phyloP scores from a whole-genome alignment of 2,329 filamentous ascomycete genomes.

The Torrubiellomyces zombiae region DNA sequence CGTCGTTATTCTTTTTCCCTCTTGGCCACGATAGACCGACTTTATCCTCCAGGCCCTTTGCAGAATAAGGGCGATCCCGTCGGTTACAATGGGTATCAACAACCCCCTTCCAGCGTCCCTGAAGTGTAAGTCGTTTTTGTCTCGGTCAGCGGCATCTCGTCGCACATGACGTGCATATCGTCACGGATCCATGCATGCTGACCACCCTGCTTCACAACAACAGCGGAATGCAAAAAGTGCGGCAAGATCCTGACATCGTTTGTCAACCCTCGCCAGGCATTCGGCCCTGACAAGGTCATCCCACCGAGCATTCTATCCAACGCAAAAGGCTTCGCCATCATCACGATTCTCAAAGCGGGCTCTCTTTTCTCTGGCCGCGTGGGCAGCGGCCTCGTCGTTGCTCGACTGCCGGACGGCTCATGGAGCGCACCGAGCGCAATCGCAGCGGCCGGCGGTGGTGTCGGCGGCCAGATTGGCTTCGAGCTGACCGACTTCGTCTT shows the following conservation, averaged over 20 bases:
- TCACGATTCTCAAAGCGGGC: slow-evolving; percentile 75
- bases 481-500: slow-evolving; percentile 93
- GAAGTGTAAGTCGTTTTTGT: slow-evolving; percentile 50
- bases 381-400: slow-evolving; percentile 68
- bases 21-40: too few species aligned
- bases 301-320: slow-evolving; percentile 76
- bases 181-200: slow-evolving; percentile 1
- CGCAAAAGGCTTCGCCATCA: slow-evolving; percentile 79
- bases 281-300: slow-evolving; percentile 94
- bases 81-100: slow-evolving; percentile 43
- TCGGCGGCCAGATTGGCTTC: slow-evolving; percentile 75
- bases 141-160: slow-evolving; percentile 1
- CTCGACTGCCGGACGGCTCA: slow-evolving; percentile 56
- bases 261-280: slow-evolving; percentile 80
- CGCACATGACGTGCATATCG: background rate
- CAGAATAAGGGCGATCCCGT: too few species aligned
- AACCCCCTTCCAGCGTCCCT: slow-evolving; percentile 51
- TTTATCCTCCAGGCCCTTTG: too few species aligned
- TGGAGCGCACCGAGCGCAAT: slow-evolving; percentile 77
- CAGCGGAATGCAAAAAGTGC: slow-evolving; percentile 95
- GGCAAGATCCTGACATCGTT: slow-evolving; percentile 92
- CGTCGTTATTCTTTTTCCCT: too few species aligned
- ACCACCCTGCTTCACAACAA: slow-evolving; percentile 7
- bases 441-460: slow-evolving; percentile 63
- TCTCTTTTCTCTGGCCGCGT: slow-evolving; percentile 73